These are phyloP conservation scores for Ophiostoma ulmi DNA, from an alignment of 2,329 filamentous ascomycete genomes.

Conservation along the genomic window DNA sequence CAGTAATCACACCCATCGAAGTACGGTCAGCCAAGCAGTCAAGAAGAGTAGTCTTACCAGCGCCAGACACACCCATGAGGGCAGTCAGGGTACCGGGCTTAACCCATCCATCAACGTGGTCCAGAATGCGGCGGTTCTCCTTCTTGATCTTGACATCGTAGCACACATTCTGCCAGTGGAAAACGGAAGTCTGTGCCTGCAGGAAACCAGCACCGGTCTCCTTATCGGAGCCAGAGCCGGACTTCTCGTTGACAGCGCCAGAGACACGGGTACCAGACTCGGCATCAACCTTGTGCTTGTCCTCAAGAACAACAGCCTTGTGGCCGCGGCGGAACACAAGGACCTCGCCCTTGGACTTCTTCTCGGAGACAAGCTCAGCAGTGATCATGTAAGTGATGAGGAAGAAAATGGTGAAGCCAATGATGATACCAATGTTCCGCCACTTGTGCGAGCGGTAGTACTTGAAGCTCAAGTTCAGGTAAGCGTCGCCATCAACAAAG, in stretches of 20 bases:
- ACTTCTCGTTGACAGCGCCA: slow-evolving; percentile 32
- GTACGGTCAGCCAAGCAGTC: slow-evolving; percentile 81
- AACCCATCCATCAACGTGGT: slow-evolving; percentile 90
- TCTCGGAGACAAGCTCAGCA: slow-evolving; percentile 60
- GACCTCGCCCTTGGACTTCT: slow-evolving; percentile 71
- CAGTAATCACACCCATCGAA: slow-evolving; percentile 82
- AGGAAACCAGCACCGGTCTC: slow-evolving; percentile 33
- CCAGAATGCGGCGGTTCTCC: slow-evolving; percentile 68
- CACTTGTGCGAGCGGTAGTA: slow-evolving; percentile 59
- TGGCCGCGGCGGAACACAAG: slow-evolving; percentile 69
- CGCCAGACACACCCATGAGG: slow-evolving; percentile 85
- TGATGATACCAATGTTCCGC: slow-evolving; percentile 66
- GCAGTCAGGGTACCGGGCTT: slow-evolving; percentile 87
- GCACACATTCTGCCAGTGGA: slow-evolving; percentile 81
- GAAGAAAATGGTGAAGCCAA: slow-evolving; percentile 61
- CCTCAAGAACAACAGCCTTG: slow-evolving; percentile 52
- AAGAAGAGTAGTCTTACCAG: slow-evolving; percentile 85
- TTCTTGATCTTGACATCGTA: slow-evolving; percentile 75
- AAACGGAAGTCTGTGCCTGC: slow-evolving; percentile 65
- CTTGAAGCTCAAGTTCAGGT: slow-evolving; percentile 48
- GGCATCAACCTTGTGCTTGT: slow-evolving; percentile 58
- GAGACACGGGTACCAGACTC: slow-evolving; percentile 49
- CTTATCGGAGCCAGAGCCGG: slow-evolving; percentile 14
- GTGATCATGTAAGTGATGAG: slow-evolving; percentile 57
- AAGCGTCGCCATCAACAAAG: slow-evolving; percentile 54